Conservation (phyloP, 768 basidiomycete genomes). For the Gymnopilus dilepis region DNA sequence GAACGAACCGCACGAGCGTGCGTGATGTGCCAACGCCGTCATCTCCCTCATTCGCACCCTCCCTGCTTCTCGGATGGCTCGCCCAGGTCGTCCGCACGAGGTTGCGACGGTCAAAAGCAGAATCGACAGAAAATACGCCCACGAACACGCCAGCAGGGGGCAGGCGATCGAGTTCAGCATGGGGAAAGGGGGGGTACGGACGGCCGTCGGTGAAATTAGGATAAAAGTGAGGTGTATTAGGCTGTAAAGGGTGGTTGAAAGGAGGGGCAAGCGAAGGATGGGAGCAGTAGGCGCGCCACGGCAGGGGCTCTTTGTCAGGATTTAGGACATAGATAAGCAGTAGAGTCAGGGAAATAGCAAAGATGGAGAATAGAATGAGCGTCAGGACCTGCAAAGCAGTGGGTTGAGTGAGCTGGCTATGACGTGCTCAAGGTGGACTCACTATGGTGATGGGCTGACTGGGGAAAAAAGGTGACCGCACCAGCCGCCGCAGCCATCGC, state of each 20-base stretch:
- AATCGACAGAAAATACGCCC: constrained; percentile 91
- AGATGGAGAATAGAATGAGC: constrained; percentile 71
- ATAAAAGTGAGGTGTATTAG: constrained; percentile 45
- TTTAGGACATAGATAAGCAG: constrained; percentile 92
- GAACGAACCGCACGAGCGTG: constrained; percentile 86
- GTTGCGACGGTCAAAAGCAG: constrained; percentile 83
- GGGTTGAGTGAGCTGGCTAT: constrained; percentile 10
- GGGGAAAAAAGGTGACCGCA: constrained; percentile 79
- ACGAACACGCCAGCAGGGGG: constrained; percentile 87
- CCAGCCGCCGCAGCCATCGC: constrained; percentile 56
- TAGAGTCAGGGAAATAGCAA: constrained; percentile 85
- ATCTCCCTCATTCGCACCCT: constrained; percentile 74
- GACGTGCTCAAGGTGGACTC: constrained; percentile 33
- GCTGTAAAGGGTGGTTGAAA: constrained; percentile 46
- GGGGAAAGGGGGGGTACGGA: constrained; percentile 63
- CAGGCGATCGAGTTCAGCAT: constrained; percentile 69
- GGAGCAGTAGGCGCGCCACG: constrained; percentile 94
- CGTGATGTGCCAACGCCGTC: constrained; percentile 78
- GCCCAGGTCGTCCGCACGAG: constrained; percentile 90
- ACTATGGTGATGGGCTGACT: constrained; percentile 84
- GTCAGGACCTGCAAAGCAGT: constrained; percentile 35
- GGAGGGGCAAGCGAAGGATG: constrained; percentile 55
- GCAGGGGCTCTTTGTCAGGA: constrained; percentile 93
- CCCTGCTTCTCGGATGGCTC: constrained; percentile 77
- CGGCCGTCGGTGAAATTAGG: constrained; percentile 39